A percentile compares a stretch with the other conserved stretches of the same genome.
phyloP scores from a whole-genome alignment of 805 yeast species.

The Metschnikowia amazonensis region DNA sequence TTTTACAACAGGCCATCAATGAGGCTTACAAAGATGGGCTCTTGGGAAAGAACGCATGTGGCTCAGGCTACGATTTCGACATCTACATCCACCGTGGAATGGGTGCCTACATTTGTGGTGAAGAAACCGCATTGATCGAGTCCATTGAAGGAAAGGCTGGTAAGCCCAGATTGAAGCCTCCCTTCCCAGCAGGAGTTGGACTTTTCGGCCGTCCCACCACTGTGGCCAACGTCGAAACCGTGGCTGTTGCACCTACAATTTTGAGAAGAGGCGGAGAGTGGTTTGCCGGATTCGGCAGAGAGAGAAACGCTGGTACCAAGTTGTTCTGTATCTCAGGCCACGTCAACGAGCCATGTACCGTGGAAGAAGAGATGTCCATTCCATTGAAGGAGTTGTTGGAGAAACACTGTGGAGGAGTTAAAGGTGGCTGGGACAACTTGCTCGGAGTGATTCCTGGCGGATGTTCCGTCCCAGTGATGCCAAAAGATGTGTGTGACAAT shows the following conservation, averaged over 20 bases:
- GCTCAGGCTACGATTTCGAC: conserved; percentile 81
- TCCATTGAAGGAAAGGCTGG: conserved; percentile 91
- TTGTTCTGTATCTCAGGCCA: conserved; percentile 85
- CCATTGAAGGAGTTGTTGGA: conserved; percentile 79
- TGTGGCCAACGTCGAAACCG: conserved; percentile 88
- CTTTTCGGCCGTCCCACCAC: conserved; percentile 88
- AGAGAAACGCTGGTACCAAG: conserved; percentile 80
- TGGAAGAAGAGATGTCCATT: conserved; percentile 91
- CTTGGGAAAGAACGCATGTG: conserved; percentile 82
- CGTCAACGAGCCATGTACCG: conserved; percentile 89
- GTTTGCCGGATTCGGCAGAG: conserved; percentile 82
- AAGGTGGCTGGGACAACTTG: conserved; percentile 91
- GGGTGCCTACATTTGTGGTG: conserved; percentile 94
- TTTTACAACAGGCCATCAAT: conserved; percentile 76
- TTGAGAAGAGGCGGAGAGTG: conserved; percentile 85
- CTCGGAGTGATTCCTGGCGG: conserved; percentile 90
- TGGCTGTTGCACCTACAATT: conserved; percentile 86
- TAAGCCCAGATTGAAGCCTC: conserved; percentile 90
- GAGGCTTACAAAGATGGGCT: conserved; percentile 81
- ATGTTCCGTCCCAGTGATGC: conserved; percentile 79
- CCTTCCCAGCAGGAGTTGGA: conserved; percentile 94
- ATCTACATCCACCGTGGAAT: conserved; percentile 84
- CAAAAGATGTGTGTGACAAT: conserved; percentile 60
- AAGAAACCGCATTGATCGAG: conserved; percentile 86
- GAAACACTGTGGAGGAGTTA: conserved; percentile 86